Evolutionary conservation across 345 rosid species (phyloP), one percentile per base, ranked within the genome.

Genomic region (Gossypioides kirkii): DNA sequence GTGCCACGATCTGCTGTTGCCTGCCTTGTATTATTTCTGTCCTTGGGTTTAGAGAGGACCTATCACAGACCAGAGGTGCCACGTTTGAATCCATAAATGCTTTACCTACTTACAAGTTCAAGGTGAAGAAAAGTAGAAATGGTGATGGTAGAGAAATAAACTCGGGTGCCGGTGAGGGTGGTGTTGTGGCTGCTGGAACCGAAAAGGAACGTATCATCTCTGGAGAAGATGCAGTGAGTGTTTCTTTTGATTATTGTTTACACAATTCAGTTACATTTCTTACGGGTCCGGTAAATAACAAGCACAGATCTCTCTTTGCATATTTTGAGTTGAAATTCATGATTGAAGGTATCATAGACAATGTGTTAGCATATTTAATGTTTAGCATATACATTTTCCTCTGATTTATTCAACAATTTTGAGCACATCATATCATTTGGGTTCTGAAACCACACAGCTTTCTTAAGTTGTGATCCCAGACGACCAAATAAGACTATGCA

Each of bases 1-100:
- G 99, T 79, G 96, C 98, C 36, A 92, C 98, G 17, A 87, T 95
- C 77, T 95, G 99, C 81, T 95, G 98, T 79, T 95, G 99, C 80
- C 83, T 95, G 78, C 99, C 98, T 7, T 92, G 98, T 77, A 91
- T 95, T 65, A 90, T 95, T 70, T 95, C 98, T 5, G 66, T 91
- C 67, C 96, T 91, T 75, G 99, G 98, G 59, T 90, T 86, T 77
- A 83, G 98, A 84, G 99, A 92, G 83, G 98, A 95, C 78, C 82
- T 89, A 61, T 74, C 91, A 41, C 97, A 89, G 80, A 87, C 96
- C 55, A 84, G 92, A 83, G 98, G 99, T 54, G 99, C 99, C 59
- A 92, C 97, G 9, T 38, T 89, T 8, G 98, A 95, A 86, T 89
- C 97, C 10, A 92, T 95, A 11, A 75, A 89, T 82, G 89, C 96